A percentile compares a stretch with the other conserved stretches of the same genome.
phyloP scores from a whole-genome alignment of 1,284 basidiomycete genomes.

The Cryptococcus sp. region DNA sequence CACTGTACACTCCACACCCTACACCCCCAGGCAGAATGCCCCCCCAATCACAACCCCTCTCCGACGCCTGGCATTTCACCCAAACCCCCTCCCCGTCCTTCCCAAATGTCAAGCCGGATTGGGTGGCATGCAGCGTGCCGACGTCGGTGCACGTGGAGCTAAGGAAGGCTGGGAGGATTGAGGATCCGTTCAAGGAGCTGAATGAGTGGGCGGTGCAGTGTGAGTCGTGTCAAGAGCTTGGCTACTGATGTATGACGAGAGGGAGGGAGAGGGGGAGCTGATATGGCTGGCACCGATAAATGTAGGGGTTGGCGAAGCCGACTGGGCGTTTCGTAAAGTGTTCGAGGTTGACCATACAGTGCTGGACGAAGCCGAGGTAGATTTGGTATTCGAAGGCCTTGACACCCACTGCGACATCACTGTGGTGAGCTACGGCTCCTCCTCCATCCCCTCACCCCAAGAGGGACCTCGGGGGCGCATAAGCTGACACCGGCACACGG shows the following conservation, averaged over 20 bases:
- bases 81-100: constrained; percentile 19
- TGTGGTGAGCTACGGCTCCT: constrained; percentile 57
- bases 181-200: constrained; percentile 71
- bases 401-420: constrained; percentile 75
- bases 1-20: too few species aligned
- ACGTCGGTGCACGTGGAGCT: constrained; percentile 83
- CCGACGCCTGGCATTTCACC: constrained; percentile 26
- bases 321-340: constrained; percentile 75
- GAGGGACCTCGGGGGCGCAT: too few species aligned
- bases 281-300: neutral
- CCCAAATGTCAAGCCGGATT: constrained; percentile 24
- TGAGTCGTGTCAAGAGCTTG: constrained; percentile 36
- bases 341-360: constrained; percentile 59
- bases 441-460: too few species aligned
- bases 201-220: constrained; percentile 88
- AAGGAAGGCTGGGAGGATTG: constrained; percentile 64
- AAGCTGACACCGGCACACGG: neutral
- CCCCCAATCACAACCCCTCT: neutral
- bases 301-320: constrained; percentile 77
- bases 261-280: constrained; percentile 16
- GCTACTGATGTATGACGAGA: neutral
- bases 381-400: constrained; percentile 80
- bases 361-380: constrained; percentile 52
- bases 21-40: neutral
- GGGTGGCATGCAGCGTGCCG: constrained; percentile 54